Evolutionary conservation across 345 rosid species (phyloP).

Genomic region (Gossypium longicalyx): DNA sequence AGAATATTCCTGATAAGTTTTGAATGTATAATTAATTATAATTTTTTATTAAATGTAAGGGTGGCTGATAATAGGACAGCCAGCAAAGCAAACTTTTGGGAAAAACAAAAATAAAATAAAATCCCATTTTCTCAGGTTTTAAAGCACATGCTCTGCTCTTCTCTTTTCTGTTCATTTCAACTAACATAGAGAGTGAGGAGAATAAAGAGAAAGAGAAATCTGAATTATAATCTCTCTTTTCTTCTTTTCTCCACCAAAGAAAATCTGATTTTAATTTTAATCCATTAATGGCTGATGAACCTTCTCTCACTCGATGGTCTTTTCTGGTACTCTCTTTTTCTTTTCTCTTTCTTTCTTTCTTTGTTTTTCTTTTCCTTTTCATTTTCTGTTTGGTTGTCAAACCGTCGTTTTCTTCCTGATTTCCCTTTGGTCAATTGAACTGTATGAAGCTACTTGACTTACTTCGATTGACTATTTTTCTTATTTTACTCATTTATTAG

Average conservation of each 20-base stretch:
- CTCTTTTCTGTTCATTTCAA: background rate
- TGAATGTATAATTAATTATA: no score
- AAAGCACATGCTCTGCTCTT: background rate
- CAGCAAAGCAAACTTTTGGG: background rate
- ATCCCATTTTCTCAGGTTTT: background rate
- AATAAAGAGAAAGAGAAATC: constrained; percentile 10
- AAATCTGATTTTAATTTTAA: no score
- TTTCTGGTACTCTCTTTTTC: constrained; percentile 55
- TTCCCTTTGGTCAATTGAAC: background rate
- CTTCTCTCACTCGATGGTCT: constrained; percentile 74
- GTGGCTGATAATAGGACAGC: background rate
- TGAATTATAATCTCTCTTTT: constrained; percentile 15
- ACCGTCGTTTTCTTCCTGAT: background rate
- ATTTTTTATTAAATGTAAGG: no score
- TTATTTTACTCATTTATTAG: background rate
- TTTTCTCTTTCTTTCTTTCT: no score
- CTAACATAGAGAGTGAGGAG: background rate
- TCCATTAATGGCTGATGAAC: constrained; percentile 58
- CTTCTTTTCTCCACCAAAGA: background rate
- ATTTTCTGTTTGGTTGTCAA: background rate
- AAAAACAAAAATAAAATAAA: background rate
- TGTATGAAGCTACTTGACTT: background rate
- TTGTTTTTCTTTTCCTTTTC: background rate
- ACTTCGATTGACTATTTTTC: background rate
- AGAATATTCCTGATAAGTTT: no score